Conservation (phyloP, 352 stramenopile genomes). For the Pythium aquatile region DNA sequence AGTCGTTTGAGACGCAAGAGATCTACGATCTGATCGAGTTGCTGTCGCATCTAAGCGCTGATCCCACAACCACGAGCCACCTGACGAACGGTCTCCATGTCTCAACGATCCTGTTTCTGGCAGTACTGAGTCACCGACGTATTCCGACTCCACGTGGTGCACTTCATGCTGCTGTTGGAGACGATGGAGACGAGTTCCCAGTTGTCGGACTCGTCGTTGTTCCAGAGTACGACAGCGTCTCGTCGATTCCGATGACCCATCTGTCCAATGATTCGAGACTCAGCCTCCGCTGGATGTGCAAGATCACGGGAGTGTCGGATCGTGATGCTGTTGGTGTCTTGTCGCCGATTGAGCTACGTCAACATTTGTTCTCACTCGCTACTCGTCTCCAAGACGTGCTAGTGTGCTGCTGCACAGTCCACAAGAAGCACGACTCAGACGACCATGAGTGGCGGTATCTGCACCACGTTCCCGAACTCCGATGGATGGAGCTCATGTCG, state of each 20-base stretch:
- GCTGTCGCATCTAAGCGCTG: slow-evolving; percentile 51
- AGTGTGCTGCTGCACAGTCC: slow-evolving; percentile 71
- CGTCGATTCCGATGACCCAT: slow-evolving; percentile 64
- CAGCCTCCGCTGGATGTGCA: slow-evolving; percentile 63
- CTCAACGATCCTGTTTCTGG: slow-evolving; percentile 62
- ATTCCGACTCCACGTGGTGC: slow-evolving; percentile 1
- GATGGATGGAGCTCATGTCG: slow-evolving; percentile 77
- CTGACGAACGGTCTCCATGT: slow-evolving; percentile 59
- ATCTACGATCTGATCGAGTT: slow-evolving; percentile 70
- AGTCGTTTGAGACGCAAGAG: slow-evolving; percentile 37
- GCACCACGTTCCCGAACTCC: slow-evolving; percentile 65
- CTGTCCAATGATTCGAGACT: slow-evolving; percentile 67
- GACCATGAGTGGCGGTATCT: slow-evolving; percentile 63
- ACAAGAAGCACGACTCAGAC: slow-evolving; percentile 30
- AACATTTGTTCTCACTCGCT: slow-evolving; percentile 28
- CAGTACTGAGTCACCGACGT: slow-evolving; percentile 52
- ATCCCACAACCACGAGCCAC: slow-evolving; percentile 34
- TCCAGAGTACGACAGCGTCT: slow-evolving; percentile 41
- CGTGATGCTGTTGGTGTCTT: slow-evolving; percentile 40
- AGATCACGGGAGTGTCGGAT: slow-evolving; percentile 29
- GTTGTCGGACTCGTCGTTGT: slow-evolving; percentile 60
- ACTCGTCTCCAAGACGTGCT: slow-evolving; percentile 20
- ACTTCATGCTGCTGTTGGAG: slow-evolving; percentile 4
- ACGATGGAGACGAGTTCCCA: slow-evolving; percentile 56
- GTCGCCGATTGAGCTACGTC: slow-evolving; percentile 53